Base-by-base conservation (phyloP, 805 yeast genomes). In the Metschnikowia bowlesiae region DNA sequence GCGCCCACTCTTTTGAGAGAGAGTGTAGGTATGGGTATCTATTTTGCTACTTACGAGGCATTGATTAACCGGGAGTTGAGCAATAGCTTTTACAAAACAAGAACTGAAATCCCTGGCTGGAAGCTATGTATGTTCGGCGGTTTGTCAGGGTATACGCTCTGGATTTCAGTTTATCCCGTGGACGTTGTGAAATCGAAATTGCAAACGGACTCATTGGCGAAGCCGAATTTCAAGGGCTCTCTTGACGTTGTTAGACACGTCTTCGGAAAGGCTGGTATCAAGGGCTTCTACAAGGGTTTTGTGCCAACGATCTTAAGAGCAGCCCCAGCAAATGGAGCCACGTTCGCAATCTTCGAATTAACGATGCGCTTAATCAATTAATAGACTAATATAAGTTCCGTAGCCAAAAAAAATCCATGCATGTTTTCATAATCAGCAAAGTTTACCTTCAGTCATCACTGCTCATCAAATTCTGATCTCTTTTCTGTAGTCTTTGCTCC, bases 321-420 rank as follows among this genome's bases (percentile, higher is more conserved):
- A 45, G 96, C 96, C 3, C 99, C 99, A 0, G 99, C 95, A 3
- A 95, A 94, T 65, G 99, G 96, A 39, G 96, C 95, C 31, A 95
- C 99, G 0, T 94, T 94, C 70, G 85, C 89, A 40, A 90, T 95
- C 2, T 94, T 94, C 66, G 99, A 94, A 68, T 69, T 86, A 46
- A 87, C 96, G 4, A 85, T 91, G 87, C 82, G 96, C 70, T 58
- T 74, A 29, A 63, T 81, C 41, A 73, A 66, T 51, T 76, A 55
- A 54, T 22, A 26, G 2, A 13, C 16, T 22, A 10, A 42, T 33
- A n/a, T 9, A 42, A 37, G 26, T 22, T 42, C 34, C 13, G 8
- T 31, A 8, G 30, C 37, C 22, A 22, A 26, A 42, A n/a, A 14
- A 28, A 28, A 22, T n/a, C 28, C 16, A 39, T 39, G 6, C 10